Evolutionary conservation across 2,329 filamentous ascomycete species (phyloP), one percentile per base, ranked within the genome.

Genomic region (Fusarium neocosmosporiellum): DNA sequence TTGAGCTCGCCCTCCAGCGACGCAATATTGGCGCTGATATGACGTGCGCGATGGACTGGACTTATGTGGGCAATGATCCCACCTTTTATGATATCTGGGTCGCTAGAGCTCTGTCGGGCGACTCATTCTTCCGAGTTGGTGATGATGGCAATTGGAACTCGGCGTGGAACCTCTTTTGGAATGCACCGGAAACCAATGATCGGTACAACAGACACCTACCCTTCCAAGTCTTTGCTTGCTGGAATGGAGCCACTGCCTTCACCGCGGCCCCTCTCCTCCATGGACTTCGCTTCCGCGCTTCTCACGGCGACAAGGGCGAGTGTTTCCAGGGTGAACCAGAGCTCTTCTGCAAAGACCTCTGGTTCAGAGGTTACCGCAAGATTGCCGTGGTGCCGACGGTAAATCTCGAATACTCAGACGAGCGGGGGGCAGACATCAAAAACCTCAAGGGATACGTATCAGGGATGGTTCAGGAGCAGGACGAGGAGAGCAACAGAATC

Each of bases 21-120:
- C 72, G 67, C 7, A 71, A 70, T 4, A 86, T 87, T 39, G 78
- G 76, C 3, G 88, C 88, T 9, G 85, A 88, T 74, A 89, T 89
- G 86, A 86, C 85, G 0, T 91, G 88, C 72, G 87, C 82, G 7
- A 86, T 91, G 84, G 89, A 91, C 77, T 91, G 88, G 88, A 85
- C 82, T 0, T 85, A 85, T 46, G 78, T 81, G 4, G 84, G 82
- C 0, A 60, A 61, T 0, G 79, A 86, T 3, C 85, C 86, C 0
- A 86, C 84, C 0, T 91, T 90, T 73, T 89, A 90, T 75, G 88
- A 90, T 67, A 82, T 88, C 4, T 90, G 88, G 88, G 80, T 89
- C 29, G 84, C 86, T 0, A 84, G 89, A 8, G 82, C 80, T 3
- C 83, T 91, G 50, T 80, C 79, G 1, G 89, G 89, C 1, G 86